Percentiles rank a stretch among this genome's conserved stretches.
Conservation (phyloP, 1,284 basidiomycete genomes). For the Ceratobasidium sp. region DNA sequence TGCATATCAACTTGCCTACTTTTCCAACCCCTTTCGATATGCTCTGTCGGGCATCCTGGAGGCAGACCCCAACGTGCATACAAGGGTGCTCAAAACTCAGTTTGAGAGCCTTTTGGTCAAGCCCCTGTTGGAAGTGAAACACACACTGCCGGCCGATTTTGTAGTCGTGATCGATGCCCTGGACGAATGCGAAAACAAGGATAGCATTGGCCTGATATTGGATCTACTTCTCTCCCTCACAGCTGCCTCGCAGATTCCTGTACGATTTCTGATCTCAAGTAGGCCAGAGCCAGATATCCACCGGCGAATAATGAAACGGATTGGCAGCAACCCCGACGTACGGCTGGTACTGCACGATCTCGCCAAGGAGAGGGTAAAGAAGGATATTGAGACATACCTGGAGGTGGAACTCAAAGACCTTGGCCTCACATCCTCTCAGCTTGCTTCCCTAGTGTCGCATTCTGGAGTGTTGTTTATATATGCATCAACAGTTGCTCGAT, state of each 20-base stretch:
- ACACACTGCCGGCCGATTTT: neutral
- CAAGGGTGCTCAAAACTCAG: neutral
- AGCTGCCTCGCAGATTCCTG: neutral
- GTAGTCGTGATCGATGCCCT: conserved; percentile 2
- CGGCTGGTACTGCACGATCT: too few relatives aligned
- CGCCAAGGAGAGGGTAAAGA: too few relatives aligned
- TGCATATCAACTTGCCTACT: neutral
- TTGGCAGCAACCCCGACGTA: too few relatives aligned
- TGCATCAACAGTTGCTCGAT: too few relatives aligned
- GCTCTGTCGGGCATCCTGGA: neutral
- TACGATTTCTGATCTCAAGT: neutral
- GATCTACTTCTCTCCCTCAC: too few relatives aligned
- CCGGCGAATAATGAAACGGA: neutral
- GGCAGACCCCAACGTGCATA: neutral
- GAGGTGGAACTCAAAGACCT: too few relatives aligned
- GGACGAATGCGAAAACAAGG: conserved; percentile 8
- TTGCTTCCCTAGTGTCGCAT: too few relatives aligned
- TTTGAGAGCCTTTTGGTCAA: neutral
- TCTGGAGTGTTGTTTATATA: too few relatives aligned
- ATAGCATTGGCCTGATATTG: neutral
- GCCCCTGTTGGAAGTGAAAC: neutral
- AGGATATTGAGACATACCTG: too few relatives aligned
- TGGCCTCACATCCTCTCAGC: too few relatives aligned
- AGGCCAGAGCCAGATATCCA: neutral
- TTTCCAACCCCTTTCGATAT: neutral